A percentile compares a stretch with the other conserved stretches of the same genome.
Conservation (phyloP, 2,329 filamentous ascomycete genomes). For the Neodidymelliopsis sp. region DNA sequence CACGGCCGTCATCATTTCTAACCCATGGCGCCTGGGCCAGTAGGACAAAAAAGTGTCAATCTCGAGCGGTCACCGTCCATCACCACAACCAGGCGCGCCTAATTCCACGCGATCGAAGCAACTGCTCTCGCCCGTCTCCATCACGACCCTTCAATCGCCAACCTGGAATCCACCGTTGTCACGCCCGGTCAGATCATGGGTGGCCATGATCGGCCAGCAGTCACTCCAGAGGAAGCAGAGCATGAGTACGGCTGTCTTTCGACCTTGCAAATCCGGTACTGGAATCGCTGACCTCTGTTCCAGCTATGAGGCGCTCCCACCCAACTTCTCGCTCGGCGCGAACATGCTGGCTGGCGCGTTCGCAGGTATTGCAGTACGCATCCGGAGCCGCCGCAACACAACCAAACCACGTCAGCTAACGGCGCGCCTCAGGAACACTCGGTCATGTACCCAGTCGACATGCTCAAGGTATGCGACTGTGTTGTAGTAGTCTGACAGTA, state of each 20-base stretch:
- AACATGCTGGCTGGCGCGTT: conserved; percentile 98
- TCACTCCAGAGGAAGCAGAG: conserved; percentile 48
- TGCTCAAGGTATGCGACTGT: conserved; percentile 79
- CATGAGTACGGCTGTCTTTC: conserved; percentile 47
- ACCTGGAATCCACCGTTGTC: conserved; percentile 47
- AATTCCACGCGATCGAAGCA: conserved; percentile 10
- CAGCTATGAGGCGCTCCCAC: conserved; percentile 90
- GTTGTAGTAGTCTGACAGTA: conserved; percentile 4
- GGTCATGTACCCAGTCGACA: conserved; percentile 98
- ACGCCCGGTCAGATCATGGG: conserved; percentile 50
- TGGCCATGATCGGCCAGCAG: conserved; percentile 49
- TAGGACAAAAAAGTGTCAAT: conserved; percentile 7
- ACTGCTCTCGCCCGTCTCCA: conserved; percentile 8
- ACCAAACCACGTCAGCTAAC: conserved; percentile 30
- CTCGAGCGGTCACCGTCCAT: conserved; percentile 19
- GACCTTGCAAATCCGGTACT: conserved; percentile 5
- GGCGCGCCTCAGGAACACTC: conserved; percentile 79
- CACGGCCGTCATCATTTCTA: conserved; percentile 4
- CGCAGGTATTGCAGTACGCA: conserved; percentile 87
- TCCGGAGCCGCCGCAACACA: conserved; percentile 20
- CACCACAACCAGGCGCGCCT: conserved; percentile 16
- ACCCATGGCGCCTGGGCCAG: conserved; percentile 9
- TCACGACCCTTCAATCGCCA: conserved; percentile 30
- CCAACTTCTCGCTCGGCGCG: conserved; percentile 90
- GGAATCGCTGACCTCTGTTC: conserved; percentile 31